Conservation (phyloP, 257 asterid genomes). For the Plantago ovata region DNA sequence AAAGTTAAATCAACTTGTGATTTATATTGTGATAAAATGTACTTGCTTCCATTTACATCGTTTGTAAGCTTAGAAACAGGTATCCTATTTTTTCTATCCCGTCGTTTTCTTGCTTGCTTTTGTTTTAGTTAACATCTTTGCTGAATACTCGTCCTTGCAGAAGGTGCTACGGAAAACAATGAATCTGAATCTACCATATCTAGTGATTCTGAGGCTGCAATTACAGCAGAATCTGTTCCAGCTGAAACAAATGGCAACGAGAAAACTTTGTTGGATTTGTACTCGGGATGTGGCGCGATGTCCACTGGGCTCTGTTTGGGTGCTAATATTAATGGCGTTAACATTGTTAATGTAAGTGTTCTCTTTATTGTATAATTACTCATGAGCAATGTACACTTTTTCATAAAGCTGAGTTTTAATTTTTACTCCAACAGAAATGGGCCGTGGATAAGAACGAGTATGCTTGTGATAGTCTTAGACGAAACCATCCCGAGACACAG, state of each 20-base stretch:
- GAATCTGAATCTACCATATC: conserved; percentile 64
- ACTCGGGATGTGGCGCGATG: conserved; percentile 98
- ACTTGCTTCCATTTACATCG: conserved; percentile 54
- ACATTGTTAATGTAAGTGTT: conserved; percentile 59
- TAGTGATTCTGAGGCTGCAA: conserved; percentile 35
- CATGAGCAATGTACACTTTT: neutral
- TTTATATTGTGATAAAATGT: conserved; percentile 59
- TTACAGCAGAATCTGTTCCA: conserved; percentile 15
- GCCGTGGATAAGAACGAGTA: conserved; percentile 62
- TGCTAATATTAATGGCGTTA: conserved; percentile 56
- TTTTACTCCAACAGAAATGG: conserved; percentile 59
- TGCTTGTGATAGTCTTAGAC: conserved; percentile 68
- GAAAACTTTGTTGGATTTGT: conserved; percentile 56
- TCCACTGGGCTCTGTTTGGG: conserved; percentile 86
- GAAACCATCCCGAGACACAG: conserved; percentile 79
- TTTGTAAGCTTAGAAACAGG: conserved; percentile 55
- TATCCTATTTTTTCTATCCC: conserved; percentile 7
- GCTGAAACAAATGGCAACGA: no score
- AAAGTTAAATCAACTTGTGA: conserved; percentile 29
- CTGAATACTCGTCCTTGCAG: conserved; percentile 25
- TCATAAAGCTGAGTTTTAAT: neutral
- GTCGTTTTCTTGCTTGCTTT: neutral
- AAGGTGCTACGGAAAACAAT: conserved; percentile 23
- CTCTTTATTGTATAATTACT: neutral
- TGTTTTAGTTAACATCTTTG: neutral